These are phyloP conservation scores for Fusarium sp. DNA, from an alignment of 2,329 filamentous ascomycete genomes.

Conservation along the genomic window DNA sequence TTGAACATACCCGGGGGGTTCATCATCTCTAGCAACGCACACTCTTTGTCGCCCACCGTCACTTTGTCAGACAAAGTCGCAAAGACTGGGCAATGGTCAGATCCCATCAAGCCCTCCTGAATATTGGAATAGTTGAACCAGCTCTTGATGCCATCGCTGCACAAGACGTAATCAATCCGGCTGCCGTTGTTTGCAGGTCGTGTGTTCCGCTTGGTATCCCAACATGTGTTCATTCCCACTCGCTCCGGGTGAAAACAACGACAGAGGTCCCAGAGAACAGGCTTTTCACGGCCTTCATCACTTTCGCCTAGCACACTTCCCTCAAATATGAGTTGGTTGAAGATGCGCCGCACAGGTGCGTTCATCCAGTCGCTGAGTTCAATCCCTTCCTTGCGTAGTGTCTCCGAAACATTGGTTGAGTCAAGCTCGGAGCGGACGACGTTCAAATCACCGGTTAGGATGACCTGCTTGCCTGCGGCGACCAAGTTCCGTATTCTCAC, in stretches of 20 bases:
- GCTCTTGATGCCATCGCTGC: constrained; percentile 77
- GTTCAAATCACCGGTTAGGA: constrained; percentile 90
- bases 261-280: constrained; percentile 85
- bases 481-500: constrained; percentile 85
- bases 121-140: constrained; percentile 88
- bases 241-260: constrained; percentile 82
- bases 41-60: constrained; percentile 55
- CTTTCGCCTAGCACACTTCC: constrained; percentile 73
- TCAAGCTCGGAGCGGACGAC: constrained; percentile 77
- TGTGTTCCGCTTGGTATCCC: constrained; percentile 95
- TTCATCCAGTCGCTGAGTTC: constrained; percentile 78
- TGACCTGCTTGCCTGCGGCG: constrained; percentile 81
- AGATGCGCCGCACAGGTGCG: constrained; percentile 75
- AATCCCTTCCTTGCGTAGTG: constrained; percentile 74
- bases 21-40: constrained; percentile 75
- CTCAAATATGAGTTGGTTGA: constrained; percentile 85
- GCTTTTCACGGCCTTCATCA: constrained; percentile 74
- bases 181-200: constrained; percentile 93
- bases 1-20: constrained; percentile 79
- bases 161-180: constrained; percentile 93
- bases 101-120: constrained; percentile 92
- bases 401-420: constrained; percentile 77
- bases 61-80: constrained; percentile 75
- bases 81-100: constrained; percentile 95
- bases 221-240: constrained; percentile 94